phyloP scores from a whole-genome alignment of 352 stramenopile genomes.

The Globisporangium echinulatum region DNA sequence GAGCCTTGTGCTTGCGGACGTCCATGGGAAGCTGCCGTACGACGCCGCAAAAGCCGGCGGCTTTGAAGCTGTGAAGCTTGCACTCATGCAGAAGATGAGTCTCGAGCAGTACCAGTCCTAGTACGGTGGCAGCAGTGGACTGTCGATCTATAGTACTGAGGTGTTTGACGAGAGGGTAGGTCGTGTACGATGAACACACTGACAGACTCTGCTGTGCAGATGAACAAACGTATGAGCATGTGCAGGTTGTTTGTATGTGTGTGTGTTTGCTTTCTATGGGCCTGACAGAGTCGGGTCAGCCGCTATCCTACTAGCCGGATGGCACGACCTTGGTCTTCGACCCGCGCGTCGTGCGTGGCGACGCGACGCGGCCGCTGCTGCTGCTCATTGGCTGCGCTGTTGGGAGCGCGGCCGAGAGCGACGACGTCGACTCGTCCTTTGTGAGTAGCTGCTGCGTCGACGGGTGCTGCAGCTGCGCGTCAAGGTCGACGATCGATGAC shows the following conservation, averaged over 20 bases:
- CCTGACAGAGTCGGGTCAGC: no score
- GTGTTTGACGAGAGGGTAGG: no score
- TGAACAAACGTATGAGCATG: not conserved
- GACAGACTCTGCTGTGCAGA: no score
- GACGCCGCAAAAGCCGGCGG: conserved; percentile 53
- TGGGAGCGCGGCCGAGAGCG: conserved; percentile 11
- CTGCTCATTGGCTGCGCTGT: conserved; percentile 3
- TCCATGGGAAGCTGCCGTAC: conserved; percentile 39
- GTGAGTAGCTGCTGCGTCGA: conserved; percentile 10
- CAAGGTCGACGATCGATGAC: conserved; percentile 9
- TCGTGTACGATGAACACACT: no score
- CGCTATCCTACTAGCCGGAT: conserved; percentile 17
- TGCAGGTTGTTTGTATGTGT: not conserved
- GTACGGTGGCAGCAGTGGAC: not conserved
- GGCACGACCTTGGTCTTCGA: conserved; percentile 33
- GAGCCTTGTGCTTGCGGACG: conserved; percentile 48
- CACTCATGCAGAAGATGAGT: conserved; percentile 69
- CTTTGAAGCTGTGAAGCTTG: conserved; percentile 56
- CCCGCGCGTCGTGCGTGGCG: conserved; percentile 16
- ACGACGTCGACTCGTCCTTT: conserved; percentile 17
- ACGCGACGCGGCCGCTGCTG: conserved; percentile 6
- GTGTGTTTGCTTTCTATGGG: conserved; percentile 11
- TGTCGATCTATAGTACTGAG: no score
- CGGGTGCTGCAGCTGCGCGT: conserved; percentile 7
- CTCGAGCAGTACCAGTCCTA: conserved; percentile 57